phyloP scores from a whole-genome alignment of 163 green algal species.

The Volvox carteri region DNA sequence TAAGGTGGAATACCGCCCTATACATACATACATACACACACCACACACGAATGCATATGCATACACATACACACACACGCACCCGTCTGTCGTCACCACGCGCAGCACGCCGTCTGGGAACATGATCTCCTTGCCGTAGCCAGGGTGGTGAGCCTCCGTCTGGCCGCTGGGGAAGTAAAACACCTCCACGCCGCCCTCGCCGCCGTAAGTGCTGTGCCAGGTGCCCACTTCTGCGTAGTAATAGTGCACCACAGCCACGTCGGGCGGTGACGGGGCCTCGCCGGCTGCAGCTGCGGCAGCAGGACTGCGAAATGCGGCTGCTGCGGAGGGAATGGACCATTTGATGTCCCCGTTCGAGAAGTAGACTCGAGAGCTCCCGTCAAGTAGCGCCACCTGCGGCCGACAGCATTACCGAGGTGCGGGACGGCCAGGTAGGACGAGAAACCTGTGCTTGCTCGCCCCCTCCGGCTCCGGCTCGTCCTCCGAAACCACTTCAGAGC shows the following conservation, averaged over 20 bases:
- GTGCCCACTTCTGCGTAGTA: conserved; percentile 66
- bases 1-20: not conserved
- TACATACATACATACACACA: not conserved
- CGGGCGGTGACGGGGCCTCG: not conserved
- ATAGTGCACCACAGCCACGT: conserved; percentile 30
- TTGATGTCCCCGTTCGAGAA: conserved; percentile 50
- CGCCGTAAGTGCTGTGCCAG: conserved; percentile 80
- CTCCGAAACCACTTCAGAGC: too few species aligned
- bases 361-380: conserved; percentile 57
- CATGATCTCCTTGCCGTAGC: conserved; percentile 84
- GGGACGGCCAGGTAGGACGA: too few species aligned
- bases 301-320: too few species aligned
- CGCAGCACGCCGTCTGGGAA: conserved; percentile 77
- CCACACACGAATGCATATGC: not conserved
- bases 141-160: conserved; percentile 86
- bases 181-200: conserved; percentile 77
- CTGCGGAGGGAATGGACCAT: conserved; percentile 4
- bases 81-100: conserved; percentile 61
- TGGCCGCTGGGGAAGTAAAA: conserved; percentile 92
- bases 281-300: not conserved
- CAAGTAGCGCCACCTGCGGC: conserved; percentile 40
- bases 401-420: too few species aligned
- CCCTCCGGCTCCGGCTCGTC: too few species aligned
- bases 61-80: not conserved
- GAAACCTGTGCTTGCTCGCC: too few species aligned